Conservation (phyloP, 176 grass and related monocot genomes). For the barley (Hordeum vulgare) region MorexV3_pseudomolecules_assembly NC_058518.1:494419965-494420464, state of each 20-base stretch:
- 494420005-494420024: conserved; percentile 85
- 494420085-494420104: neutral
- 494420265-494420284: conserved; percentile 93
- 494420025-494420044: neutral
- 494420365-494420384: neutral
- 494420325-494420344: neutral
- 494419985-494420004: conserved; percentile 95
- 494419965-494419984: conserved; percentile 98
- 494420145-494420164: conserved; percentile 33
- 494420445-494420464: conserved; percentile 94
- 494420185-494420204: conserved; percentile 97
- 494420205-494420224: conserved; percentile 94
- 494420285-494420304: conserved; percentile 96
- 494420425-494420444: conserved; percentile 99
- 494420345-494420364: neutral
- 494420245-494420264: conserved; percentile 91
- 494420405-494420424: conserved; percentile 95
- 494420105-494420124: neutral
- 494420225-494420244: conserved; percentile 93
- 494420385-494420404: conserved; percentile 36
- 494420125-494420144: neutral
- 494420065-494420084: neutral
- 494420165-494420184: conserved; percentile 98
- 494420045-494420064: neutral
- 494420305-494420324: conserved; percentile 92